Conservation (phyloP, 345 rosid genomes). For the Iberis pinnata region DNA sequence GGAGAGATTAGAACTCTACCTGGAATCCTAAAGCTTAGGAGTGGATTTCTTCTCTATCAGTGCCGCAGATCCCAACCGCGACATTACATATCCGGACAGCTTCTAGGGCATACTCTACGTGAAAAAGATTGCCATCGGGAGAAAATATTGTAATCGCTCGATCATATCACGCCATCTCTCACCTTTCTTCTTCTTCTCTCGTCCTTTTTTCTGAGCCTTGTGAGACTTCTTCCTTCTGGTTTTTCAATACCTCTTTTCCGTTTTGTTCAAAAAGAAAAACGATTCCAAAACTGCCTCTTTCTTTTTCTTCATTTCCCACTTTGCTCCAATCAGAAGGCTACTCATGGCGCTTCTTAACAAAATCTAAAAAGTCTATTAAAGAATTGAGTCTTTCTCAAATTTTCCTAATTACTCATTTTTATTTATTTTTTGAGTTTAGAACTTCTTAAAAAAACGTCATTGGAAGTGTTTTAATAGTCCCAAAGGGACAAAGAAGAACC, state of each 20-base stretch:
- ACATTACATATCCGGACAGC: conserved; percentile 98
- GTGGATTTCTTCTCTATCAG: conserved; percentile 89
- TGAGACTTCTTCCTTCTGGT: no score
- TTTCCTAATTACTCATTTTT: no score
- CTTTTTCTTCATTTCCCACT: no score
- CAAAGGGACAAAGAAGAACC: no score
- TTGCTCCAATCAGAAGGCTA: no score
- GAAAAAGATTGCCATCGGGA: conserved; percentile 79
- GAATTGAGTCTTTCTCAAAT: no score
- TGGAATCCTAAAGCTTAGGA: conserved; percentile 86
- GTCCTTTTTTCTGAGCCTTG: no score
- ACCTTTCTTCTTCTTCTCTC: background rate
- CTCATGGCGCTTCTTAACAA: no score
- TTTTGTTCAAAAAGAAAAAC: background rate
- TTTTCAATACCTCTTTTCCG: background rate
- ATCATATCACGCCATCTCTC: conserved; percentile 78
- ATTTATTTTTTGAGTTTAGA: no score
- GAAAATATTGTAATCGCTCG: conserved; percentile 94
- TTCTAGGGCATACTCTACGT: conserved; percentile 95
- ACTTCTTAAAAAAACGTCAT: no score
- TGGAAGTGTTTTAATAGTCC: no score
- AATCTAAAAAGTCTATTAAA: no score
- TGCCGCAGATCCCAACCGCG: conserved; percentile 90
- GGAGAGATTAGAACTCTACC: conserved; percentile 30
- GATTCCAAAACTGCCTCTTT: conserved; percentile 27